These are phyloP conservation scores for Saccharomycopsis sp. DNA, from an alignment of 805 yeast species.

Conservation along the genomic window DNA sequence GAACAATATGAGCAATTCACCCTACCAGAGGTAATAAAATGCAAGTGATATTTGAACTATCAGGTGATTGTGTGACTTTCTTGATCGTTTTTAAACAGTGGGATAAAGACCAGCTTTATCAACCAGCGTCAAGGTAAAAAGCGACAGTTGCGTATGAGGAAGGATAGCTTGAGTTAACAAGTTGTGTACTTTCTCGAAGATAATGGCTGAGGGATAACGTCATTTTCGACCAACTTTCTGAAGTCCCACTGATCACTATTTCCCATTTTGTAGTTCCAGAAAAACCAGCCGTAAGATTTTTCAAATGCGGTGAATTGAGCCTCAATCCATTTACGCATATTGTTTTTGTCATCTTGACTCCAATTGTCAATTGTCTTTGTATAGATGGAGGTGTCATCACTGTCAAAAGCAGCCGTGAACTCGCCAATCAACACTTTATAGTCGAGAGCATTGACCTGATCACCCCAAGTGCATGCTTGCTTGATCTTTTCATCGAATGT, in stretches of 20 bases:
- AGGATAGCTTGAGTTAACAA: slow-evolving; percentile 6
- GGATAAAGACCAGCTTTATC: not conserved
- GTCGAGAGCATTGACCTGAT: slow-evolving; percentile 13
- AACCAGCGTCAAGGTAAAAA: not conserved
- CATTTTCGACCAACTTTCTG: slow-evolving; percentile 39
- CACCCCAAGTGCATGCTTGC: slow-evolving; percentile 22
- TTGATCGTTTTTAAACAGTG: too few relatives aligned
- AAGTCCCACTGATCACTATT: slow-evolving; percentile 63
- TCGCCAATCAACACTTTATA: slow-evolving; percentile 20
- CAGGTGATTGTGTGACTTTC: too few relatives aligned
- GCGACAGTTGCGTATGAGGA: not conserved
- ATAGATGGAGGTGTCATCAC: slow-evolving; percentile 14
- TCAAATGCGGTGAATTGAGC: slow-evolving; percentile 52
- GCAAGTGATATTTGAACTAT: too few relatives aligned
- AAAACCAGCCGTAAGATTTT: slow-evolving; percentile 51
- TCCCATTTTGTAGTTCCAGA: slow-evolving; percentile 71
- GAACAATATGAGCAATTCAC: too few relatives aligned
- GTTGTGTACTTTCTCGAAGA: slow-evolving; percentile 37
- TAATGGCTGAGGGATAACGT: slow-evolving; percentile 59
- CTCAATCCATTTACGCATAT: slow-evolving; percentile 51
- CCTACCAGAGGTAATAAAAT: too few relatives aligned
- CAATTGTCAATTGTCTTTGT: slow-evolving; percentile 35
- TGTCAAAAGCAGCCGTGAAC: slow-evolving; percentile 22
- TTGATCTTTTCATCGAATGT: slow-evolving; percentile 19
- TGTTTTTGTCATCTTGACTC: slow-evolving; percentile 34